Evolutionary conservation across 164 flowering plant species (phyloP), one percentile per base, ranked within the genome.

Genomic region (Kalanchoe fedtschenkoi): DNA sequence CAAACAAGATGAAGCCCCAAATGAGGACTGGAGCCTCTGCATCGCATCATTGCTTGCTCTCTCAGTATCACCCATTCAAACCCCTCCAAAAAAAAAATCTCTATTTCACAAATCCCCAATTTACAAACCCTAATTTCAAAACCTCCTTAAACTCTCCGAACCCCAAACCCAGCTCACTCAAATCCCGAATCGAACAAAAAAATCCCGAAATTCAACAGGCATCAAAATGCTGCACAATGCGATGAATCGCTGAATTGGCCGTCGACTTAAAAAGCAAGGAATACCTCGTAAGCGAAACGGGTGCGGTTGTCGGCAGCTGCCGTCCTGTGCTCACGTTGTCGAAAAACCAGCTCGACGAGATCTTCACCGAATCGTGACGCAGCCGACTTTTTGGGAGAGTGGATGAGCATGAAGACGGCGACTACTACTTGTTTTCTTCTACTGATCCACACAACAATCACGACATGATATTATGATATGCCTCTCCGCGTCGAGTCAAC

Each of bases 21-120:
- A 81, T 1, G 95, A 80, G 26, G 85, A 81, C 58, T 84, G 95
- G 33, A 85, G 74, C 58, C 87, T 74, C 41, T 76, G 85, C 66
- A 77, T 74, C 70, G 65, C 61, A 60, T 77, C 77, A 63, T 66
- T 68, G 42, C 72, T 74, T 56, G 65, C 72, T 55, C 80, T 84
- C 37, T 78, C 89, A 54, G 67, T 75, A 10, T 79, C 90, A 60
- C 74, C 91, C 89, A 84, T 84, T 72, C 73, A 21, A 55, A 24
- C 26, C 30, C 6, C 14, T 21, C 11, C 29, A 19, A 54, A 8
- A 51, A 58, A 26, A 33, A 51, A 53, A 62, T 34, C 13, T 32
- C 59, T 1, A 21, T 10, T 62, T 42, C 30, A 26, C 35, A 46
- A 62, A 19, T 38, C 30, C 32, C 19, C 26, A 37, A 46, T 9